Evolutionary conservation across 208 protist genomes (phyloP).

Genomic region (Trypanosoma scelopori): DNA sequence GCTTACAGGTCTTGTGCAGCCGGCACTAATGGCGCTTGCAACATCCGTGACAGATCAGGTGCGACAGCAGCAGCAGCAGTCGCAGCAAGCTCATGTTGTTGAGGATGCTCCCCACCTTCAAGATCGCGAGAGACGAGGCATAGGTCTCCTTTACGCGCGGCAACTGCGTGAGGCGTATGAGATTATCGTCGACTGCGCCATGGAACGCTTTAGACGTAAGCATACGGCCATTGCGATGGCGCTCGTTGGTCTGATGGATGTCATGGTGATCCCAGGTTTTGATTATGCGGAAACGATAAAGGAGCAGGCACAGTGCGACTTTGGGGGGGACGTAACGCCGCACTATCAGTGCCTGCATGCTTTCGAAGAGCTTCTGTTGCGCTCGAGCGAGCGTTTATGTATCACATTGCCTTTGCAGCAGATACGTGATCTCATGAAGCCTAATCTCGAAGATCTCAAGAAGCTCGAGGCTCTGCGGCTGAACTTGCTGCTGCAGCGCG

Average conservation of each 20-base stretch:
- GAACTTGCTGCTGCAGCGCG: slow-evolving; percentile 68
- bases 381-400: slow-evolving; percentile 48
- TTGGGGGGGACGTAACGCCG: slow-evolving; percentile 17
- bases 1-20: slow-evolving; percentile 41
- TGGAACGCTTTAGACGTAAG: slow-evolving; percentile 50
- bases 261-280: slow-evolving; percentile 45
- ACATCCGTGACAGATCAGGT: slow-evolving; percentile 21
- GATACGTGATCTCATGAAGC: slow-evolving; percentile 45
- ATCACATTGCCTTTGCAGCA: slow-evolving; percentile 44
- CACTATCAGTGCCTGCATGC: slow-evolving; percentile 24
- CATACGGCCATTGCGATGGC: slow-evolving; percentile 58
- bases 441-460: slow-evolving; percentile 49
- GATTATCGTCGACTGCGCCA: slow-evolving; percentile 58
- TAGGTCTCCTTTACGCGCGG: slow-evolving; percentile 64
- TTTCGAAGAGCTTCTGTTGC: slow-evolving; percentile 43
- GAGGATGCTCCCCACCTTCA: slow-evolving; percentile 19
- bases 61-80: background rate
- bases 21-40: slow-evolving; percentile 53
- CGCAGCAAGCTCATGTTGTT: background rate
- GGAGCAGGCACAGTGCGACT: slow-evolving; percentile 14
- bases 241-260: slow-evolving; percentile 65
- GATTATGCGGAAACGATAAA: slow-evolving; percentile 39
- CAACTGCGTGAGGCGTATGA: slow-evolving; percentile 56
- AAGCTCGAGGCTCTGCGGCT: slow-evolving; percentile 69
- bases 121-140: slow-evolving; percentile 45